phyloP scores from a whole-genome alignment of 768 basidiomycete species.

The Leccinum longicurvipes region DNA sequence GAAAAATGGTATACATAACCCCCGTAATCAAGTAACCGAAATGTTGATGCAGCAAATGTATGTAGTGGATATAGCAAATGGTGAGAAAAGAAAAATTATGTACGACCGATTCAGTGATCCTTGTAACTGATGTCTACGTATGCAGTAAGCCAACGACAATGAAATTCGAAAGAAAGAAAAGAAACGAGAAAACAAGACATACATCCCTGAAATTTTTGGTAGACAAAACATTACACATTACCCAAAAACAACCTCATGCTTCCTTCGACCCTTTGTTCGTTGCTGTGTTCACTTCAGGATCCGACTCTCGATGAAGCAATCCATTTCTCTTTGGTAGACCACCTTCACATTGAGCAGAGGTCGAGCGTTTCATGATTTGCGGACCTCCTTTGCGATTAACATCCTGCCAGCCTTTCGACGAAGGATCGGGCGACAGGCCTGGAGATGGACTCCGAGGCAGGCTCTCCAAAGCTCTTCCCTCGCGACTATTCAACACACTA shows the following conservation, averaged over 20 bases:
- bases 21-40: conserved; percentile 4
- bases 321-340: conserved; percentile 27
- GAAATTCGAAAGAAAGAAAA: neutral
- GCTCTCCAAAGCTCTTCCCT: conserved; percentile 8
- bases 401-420: conserved; percentile 13
- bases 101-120: conserved; percentile 5
- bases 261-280: conserved; percentile 25
- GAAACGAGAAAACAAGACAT: neutral
- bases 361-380: conserved; percentile 28
- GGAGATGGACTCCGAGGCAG: conserved; percentile 7
- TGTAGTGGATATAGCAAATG: conserved; percentile 22
- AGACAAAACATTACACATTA: conserved; percentile 12
- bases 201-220: conserved; percentile 2
- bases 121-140: conserved; percentile 11
- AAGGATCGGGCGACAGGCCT: conserved; percentile 4
- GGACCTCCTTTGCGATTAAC: conserved; percentile 11
- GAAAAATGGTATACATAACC: conserved; percentile 21
- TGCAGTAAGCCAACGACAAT: conserved; percentile 8
- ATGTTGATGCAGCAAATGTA: no score
- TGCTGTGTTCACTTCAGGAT: conserved; percentile 25
- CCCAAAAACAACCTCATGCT: conserved; percentile 12
- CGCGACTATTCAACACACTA: neutral
- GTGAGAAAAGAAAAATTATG: neutral
- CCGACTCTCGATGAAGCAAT: conserved; percentile 29
- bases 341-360: conserved; percentile 27